Evolutionary conservation across 1,139 yeast species (phyloP).

Genomic region (Zygosaccharomyces pseudobailii): DNA sequence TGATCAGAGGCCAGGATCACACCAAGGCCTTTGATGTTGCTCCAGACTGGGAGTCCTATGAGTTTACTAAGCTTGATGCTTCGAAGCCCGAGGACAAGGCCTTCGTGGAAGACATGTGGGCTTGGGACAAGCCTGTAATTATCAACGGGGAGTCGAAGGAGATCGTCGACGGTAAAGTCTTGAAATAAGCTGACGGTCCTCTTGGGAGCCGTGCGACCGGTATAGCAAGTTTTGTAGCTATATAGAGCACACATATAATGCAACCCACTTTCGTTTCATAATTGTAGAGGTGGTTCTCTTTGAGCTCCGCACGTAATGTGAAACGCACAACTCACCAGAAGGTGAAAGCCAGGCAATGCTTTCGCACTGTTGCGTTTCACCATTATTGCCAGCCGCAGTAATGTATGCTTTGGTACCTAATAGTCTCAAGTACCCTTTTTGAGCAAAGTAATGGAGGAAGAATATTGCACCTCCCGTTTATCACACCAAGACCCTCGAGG

Average conservation of each 20-base stretch:
- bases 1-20: slow-evolving; percentile 91
- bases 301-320: too few relatives aligned
- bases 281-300: too few relatives aligned
- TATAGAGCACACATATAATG: not conserved
- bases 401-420: too few relatives aligned
- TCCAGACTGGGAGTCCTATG: slow-evolving; percentile 96
- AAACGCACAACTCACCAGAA: too few relatives aligned
- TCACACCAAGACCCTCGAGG: too few relatives aligned
- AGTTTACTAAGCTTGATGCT: slow-evolving; percentile 62
- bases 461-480: too few relatives aligned
- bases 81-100: slow-evolving; percentile 63
- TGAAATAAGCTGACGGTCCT: slow-evolving; percentile 43
- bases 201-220: not conserved
- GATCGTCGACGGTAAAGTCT: slow-evolving; percentile 79
- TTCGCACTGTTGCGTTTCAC: too few relatives aligned
- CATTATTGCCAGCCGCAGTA: too few relatives aligned
- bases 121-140: slow-evolving; percentile 76
- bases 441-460: too few relatives aligned
- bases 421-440: too few relatives aligned
- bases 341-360: too few relatives aligned
- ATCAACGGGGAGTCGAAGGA: slow-evolving; percentile 62
- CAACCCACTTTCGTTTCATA: not conserved
- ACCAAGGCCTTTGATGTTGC: slow-evolving; percentile 96
- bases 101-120: slow-evolving; percentile 71
- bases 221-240: not conserved